Conservation (phyloP, 306 rosid species). For the Rosa persica region DNA sequence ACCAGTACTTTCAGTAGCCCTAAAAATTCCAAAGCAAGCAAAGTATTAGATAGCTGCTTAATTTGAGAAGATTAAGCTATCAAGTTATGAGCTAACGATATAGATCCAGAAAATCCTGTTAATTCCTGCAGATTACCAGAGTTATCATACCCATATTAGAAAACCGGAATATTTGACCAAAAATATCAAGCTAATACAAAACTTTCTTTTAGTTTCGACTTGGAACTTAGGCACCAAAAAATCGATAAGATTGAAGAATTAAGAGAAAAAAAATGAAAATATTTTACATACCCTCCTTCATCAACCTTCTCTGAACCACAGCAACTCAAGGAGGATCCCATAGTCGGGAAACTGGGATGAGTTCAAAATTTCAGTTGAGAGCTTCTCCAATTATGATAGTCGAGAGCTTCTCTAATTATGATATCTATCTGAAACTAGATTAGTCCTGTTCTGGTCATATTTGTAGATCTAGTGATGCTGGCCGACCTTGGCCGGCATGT, state of each 20-base stretch:
- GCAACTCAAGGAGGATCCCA: conserved; percentile 75
- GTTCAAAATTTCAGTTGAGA: conserved; percentile 2
- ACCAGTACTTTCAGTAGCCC: conserved; percentile 18
- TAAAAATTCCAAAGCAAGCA: background rate
- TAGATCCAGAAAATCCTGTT: background rate
- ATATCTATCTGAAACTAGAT: background rate
- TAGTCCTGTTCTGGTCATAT: conserved; percentile 6
- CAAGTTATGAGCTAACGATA: background rate
- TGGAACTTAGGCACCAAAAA: background rate
- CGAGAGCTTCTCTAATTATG: background rate
- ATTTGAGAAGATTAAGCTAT: background rate
- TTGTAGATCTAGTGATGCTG: conserved; percentile 25
- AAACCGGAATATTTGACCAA: background rate
- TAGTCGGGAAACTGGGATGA: conserved; percentile 16
- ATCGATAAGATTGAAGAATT: background rate
- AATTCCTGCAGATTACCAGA: background rate
- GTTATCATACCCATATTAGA: background rate
- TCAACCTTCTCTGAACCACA: conserved; percentile 62
- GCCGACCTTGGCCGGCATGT: conserved; percentile 83
- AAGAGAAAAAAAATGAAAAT: background rate
- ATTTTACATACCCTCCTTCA: conserved; percentile 53
- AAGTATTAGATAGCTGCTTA: background rate
- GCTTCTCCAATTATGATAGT: background rate
- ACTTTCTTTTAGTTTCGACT: background rate
- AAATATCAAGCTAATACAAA: background rate